Base-by-base conservation (phyloP, 768 basidiomycete species). In the Amanita phalloides region DNA sequence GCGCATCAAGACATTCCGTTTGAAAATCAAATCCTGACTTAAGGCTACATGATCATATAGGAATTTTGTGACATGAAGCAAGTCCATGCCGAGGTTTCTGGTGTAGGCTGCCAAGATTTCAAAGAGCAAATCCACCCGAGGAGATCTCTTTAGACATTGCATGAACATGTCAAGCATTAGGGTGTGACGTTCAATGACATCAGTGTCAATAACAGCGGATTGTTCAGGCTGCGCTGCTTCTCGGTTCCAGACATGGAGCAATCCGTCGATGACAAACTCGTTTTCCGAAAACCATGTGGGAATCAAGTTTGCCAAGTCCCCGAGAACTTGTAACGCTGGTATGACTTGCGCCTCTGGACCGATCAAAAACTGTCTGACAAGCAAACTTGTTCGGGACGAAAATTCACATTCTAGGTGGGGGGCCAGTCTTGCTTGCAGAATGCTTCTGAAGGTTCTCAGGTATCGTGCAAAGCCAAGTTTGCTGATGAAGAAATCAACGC, bases 41-140 rank as follows among this genome's bases (percentile, higher is more conserved):
- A 87, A 68, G 1, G 92, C 89, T 25, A 94, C 86, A 59, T 91
- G 86, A 10, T 75, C 71, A 61, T 92, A 95, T 3, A 99, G 76
- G 72, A 96, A 98, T 51, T 84, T 82, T 0, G 86, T 82, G 14
- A 88, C 72, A 38, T 73, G 77, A 28, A 90, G 78, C 14, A 89
- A 71, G 62, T 98, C 94, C 64, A 93, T 80, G 4, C 88, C 82
- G 8, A 89, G 75, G 54, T 82, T 78, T 56, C 85, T 83, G 23
- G 84, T 82, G 68, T 84, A 97, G 44, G 92, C 69, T 9, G 82
- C 80, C 45, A 90, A 81, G 35, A 96, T 71, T 52, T 94, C 91
- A 64, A 96, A 96, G 8, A 98, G 69, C 6, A 99, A 70, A 59
- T 95, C 90, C 44, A 96, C 78, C 42, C 90, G 85, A 39, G 83